A percentile compares a stretch with the other conserved stretches of the same genome.
Conservation (phyloP, 176 grass and related monocot genomes). For the Hyparrhenia diplandra region DNA sequence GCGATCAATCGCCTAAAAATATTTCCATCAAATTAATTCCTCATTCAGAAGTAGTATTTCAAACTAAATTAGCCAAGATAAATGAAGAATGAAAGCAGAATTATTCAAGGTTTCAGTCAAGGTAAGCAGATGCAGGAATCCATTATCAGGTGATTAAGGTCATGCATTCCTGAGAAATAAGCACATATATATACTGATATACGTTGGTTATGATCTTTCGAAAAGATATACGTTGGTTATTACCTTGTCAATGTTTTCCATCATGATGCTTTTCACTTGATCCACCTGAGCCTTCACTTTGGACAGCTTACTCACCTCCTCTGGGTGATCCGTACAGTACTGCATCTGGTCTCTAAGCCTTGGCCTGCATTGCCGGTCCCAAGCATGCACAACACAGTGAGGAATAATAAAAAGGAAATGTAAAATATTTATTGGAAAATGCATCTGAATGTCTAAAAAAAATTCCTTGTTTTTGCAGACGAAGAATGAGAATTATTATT, state of each 20-base stretch:
- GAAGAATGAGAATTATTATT: not conserved
- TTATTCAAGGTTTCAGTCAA: not conserved
- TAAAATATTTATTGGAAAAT: not conserved
- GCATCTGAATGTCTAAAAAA: not conserved
- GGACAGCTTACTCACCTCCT: constrained; percentile 67
- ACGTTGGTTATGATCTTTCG: too few species aligned
- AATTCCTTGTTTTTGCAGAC: not conserved
- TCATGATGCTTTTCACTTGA: constrained; percentile 79
- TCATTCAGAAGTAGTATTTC: not conserved
- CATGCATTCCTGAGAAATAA: not conserved
- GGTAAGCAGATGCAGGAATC: not conserved
- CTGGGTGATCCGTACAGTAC: constrained; percentile 67
- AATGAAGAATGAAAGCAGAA: not conserved
- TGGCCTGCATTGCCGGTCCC: constrained; percentile 33
- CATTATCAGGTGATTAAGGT: not conserved
- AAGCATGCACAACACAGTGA: not conserved
- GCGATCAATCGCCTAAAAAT: constrained; percentile 55
- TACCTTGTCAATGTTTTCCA: constrained; percentile 84
- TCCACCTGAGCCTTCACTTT: constrained; percentile 75
- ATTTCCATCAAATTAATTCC: not conserved
- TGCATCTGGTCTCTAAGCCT: constrained; percentile 84
- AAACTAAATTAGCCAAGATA: not conserved
- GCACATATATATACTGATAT: not conserved
- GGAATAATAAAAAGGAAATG: not conserved
- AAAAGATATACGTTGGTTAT: too few species aligned